Conservation (phyloP, 306 rosid genomes). For the Astragalus membranaceus region DNA sequence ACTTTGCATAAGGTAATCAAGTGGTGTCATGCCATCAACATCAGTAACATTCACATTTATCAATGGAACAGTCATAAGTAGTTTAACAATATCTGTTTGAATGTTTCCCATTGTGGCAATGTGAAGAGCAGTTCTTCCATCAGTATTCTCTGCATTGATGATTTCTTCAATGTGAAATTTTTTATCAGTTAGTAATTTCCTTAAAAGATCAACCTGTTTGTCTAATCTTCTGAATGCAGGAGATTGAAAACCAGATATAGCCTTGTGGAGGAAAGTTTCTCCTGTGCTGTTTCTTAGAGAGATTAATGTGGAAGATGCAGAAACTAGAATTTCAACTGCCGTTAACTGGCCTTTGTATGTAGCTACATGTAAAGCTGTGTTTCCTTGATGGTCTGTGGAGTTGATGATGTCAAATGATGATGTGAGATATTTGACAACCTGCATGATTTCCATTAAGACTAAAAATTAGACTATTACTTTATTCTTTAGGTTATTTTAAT, state of each 20-base stretch:
- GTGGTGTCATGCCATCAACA: constrained; percentile 59
- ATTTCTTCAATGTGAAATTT: constrained; percentile 39
- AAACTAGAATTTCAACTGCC: constrained; percentile 61
- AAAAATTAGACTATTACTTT: neutral
- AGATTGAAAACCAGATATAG: constrained; percentile 71
- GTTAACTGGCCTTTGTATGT: constrained; percentile 67
- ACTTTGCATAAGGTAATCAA: constrained; percentile 60
- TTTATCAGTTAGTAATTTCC: constrained; percentile 40
- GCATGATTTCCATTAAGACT: constrained; percentile 23
- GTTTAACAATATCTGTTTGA: constrained; percentile 70
- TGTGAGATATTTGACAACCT: constrained; percentile 53
- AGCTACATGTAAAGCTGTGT: constrained; percentile 70
- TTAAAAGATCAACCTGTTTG: constrained; percentile 59
- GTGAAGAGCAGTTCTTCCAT: constrained; percentile 71
- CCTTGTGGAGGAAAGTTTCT: constrained; percentile 76
- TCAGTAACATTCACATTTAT: constrained; percentile 63
- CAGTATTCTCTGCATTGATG: constrained; percentile 53
- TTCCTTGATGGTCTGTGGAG: constrained; percentile 64
- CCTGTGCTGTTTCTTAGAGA: constrained; percentile 41
- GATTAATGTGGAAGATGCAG: constrained; percentile 42
- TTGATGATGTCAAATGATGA: constrained; percentile 44
- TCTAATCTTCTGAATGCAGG: constrained; percentile 62
- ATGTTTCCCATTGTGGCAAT: constrained; percentile 63
- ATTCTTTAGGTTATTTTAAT: neutral
- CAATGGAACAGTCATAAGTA: constrained; percentile 48